phyloP scores from a whole-genome alignment of 768 basidiomycete species.

The Infundibulicybe gibba region DNA sequence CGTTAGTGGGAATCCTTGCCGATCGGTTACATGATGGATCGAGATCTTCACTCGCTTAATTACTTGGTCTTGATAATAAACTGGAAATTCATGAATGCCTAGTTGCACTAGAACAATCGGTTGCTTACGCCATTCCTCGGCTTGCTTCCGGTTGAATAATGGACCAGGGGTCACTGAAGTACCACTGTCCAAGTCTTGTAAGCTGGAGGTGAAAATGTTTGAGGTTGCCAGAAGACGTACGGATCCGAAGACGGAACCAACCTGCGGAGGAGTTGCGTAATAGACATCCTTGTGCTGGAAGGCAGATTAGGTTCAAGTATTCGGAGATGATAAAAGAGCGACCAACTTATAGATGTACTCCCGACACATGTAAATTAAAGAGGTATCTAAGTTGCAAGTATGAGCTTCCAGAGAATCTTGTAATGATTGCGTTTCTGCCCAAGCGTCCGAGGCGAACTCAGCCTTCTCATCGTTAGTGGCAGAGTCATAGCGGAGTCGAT shows the following conservation, averaged over 20 bases:
- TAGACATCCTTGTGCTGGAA: slow-evolving; percentile 58
- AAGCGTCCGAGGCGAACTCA: slow-evolving; percentile 57
- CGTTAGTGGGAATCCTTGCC: slow-evolving; percentile 52
- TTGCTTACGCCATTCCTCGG: slow-evolving; percentile 73
- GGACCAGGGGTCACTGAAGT: slow-evolving; percentile 32
- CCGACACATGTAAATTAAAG: slow-evolving; percentile 60
- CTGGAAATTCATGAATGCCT: slow-evolving; percentile 26
- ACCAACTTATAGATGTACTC: slow-evolving; percentile 77
- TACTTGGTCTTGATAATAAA: slow-evolving; percentile 65
- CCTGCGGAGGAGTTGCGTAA: slow-evolving; percentile 63
- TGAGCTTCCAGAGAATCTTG: slow-evolving; percentile 68
- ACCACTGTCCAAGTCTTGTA: slow-evolving; percentile 49
- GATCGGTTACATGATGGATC: slow-evolving; percentile 47
- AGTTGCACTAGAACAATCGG: neutral
- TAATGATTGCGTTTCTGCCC: slow-evolving; percentile 63
- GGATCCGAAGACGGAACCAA: slow-evolving; percentile 29
- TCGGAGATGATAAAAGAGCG: slow-evolving; percentile 4
- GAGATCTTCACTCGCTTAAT: slow-evolving; percentile 56
- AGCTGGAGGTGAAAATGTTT: slow-evolving; percentile 15
- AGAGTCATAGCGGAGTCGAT: slow-evolving; percentile 40
- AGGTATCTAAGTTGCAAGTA: slow-evolving; percentile 66
- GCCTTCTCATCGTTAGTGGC: slow-evolving; percentile 50
- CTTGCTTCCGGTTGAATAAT: slow-evolving; percentile 66
- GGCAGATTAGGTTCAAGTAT: slow-evolving; percentile 8
- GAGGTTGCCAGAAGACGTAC: slow-evolving; percentile 13